Conservation (phyloP, 2,329 filamentous ascomycete species). For the Aspergillus pseudoglaucus region DNA sequence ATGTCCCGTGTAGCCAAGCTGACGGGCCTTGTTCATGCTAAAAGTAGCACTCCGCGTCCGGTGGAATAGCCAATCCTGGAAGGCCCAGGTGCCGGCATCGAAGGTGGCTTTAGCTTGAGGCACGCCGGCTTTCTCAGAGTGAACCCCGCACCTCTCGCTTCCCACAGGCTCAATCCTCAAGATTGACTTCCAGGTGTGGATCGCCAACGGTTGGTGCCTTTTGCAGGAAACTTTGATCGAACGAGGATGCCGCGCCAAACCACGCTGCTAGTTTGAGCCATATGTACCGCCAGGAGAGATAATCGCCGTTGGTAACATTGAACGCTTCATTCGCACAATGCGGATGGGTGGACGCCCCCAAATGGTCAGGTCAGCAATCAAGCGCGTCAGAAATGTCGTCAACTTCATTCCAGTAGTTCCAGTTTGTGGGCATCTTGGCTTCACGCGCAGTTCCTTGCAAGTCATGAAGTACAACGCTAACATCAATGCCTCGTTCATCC, state of each 20-base stretch:
- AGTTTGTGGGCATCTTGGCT: slow-evolving; percentile 12
- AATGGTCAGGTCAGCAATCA: slow-evolving; percentile 17
- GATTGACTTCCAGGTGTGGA: neutral
- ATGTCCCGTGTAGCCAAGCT: slow-evolving; percentile 43
- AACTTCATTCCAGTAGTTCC: slow-evolving; percentile 9
- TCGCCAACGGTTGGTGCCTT: neutral
- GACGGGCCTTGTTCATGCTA: slow-evolving; percentile 41
- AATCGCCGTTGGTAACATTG: slow-evolving; percentile 19
- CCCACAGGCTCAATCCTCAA: neutral
- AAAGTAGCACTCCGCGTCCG: slow-evolving; percentile 1
- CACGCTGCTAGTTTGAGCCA: slow-evolving; percentile 19
- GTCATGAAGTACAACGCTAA: slow-evolving; percentile 16
- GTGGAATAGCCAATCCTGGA: slow-evolving; percentile 3
- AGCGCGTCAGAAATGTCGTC: slow-evolving; percentile 10
- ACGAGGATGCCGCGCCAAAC: slow-evolving; percentile 9
- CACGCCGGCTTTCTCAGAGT: neutral
- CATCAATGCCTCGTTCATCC: slow-evolving; percentile 16
- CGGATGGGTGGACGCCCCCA: slow-evolving; percentile 15
- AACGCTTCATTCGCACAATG: slow-evolving; percentile 17
- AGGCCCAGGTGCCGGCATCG: slow-evolving; percentile 6
- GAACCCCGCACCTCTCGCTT: neutral
- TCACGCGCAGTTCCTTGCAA: slow-evolving; percentile 9
- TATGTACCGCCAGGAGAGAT: slow-evolving; percentile 16
- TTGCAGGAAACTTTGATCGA: neutral
- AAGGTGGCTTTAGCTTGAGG: slow-evolving; percentile 5